These are phyloP conservation scores for Gossypium armourianum DNA, from an alignment of 441 rosid species.

Conservation along the genomic window DNA sequence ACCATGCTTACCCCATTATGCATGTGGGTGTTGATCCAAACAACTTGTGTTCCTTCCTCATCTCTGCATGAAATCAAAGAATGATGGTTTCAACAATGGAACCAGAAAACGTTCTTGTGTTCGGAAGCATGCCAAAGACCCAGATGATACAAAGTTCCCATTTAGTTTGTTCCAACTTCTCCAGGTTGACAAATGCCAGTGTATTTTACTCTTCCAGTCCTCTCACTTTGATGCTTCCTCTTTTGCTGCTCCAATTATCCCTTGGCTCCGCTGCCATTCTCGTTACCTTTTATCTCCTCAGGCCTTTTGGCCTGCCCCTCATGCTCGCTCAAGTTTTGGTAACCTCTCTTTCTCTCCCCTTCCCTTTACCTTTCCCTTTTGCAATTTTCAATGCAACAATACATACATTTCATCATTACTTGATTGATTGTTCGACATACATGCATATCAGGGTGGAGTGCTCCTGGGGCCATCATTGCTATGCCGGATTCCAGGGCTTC, in stretches of 20 bases:
- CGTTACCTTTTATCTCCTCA: constrained; percentile 16
- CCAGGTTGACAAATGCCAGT: neutral
- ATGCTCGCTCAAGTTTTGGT: constrained; percentile 19
- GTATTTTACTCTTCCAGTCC: constrained; percentile 10
- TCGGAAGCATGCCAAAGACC: neutral
- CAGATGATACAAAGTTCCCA: neutral
- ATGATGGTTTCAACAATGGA: too few species aligned
- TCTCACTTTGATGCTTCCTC: constrained; percentile 4
- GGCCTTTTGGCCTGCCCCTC: constrained; percentile 14
- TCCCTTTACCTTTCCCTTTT: neutral
- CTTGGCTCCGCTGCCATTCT: constrained; percentile 9
- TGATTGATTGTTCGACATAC: neutral
- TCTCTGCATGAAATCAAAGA: too few species aligned
- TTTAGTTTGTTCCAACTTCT: neutral
- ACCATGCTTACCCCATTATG: too few species aligned
- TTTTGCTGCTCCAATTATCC: constrained; percentile 18
- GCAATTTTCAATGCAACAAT: neutral
- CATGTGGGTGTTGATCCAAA: too few species aligned
- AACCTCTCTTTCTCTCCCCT: neutral
- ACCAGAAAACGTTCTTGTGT: too few species aligned
- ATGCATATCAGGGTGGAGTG: constrained; percentile 20
- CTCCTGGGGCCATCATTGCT: constrained; percentile 19
- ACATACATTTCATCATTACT: neutral
- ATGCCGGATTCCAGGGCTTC: neutral
- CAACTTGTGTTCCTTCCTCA: too few species aligned